Evolutionary conservation across 176 grass and related monocot genomes (phyloP).

Genomic region (Olyra latifolia): DNA sequence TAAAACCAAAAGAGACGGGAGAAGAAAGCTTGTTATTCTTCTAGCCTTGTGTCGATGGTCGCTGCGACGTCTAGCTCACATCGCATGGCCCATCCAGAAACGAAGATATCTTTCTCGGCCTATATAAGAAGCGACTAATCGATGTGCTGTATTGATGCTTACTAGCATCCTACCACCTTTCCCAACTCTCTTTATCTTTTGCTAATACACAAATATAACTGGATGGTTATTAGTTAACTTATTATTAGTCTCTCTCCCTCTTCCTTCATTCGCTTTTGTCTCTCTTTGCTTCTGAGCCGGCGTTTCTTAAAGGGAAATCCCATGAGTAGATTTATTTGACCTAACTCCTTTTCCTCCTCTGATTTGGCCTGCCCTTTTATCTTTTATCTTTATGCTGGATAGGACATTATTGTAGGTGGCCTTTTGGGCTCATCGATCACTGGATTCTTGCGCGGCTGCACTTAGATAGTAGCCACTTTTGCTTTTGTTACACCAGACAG

Average conservation of each 20-base stretch:
- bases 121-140: not conserved
- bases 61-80: slow-evolving; percentile 40
- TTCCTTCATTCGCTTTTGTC: not conserved
- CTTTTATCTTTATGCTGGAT: not conserved
- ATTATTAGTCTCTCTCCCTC: not conserved
- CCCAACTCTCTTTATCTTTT: not conserved
- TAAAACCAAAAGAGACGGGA: not conserved
- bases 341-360: not conserved
- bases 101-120: not conserved
- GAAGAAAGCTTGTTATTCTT: not conserved
- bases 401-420: not conserved
- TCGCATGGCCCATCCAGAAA: slow-evolving; percentile 3
- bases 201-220: not conserved
- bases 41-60: not conserved
- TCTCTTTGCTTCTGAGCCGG: slow-evolving; percentile 7
- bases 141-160: slow-evolving; percentile 29
- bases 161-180: slow-evolving; percentile 34
- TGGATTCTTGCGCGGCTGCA: not conserved
- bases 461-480: not conserved
- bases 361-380: not conserved
- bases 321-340: slow-evolving; percentile 12
- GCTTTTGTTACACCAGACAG: not conserved
- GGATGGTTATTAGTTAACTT: too few relatives aligned
- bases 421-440: not conserved
- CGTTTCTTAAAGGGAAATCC: slow-evolving; percentile 15